phyloP scores from a whole-genome alignment of 768 basidiomycete species.

The Leccinum rimulosum region DNA sequence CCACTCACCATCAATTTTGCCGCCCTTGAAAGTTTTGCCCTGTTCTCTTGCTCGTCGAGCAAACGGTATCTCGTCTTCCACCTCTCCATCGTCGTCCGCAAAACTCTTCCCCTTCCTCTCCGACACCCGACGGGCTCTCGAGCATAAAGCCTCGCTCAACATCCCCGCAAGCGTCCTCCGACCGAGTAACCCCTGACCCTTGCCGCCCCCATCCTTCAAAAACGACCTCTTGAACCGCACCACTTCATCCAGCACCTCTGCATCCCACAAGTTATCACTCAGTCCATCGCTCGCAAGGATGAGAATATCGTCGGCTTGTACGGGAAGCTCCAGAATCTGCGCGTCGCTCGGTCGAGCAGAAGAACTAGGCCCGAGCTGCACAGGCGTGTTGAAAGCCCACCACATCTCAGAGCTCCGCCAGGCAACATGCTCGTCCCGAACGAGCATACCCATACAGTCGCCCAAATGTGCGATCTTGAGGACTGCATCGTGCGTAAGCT shows the following conservation, averaged over 20 bases:
- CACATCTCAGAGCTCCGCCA: slow-evolving; percentile 95
- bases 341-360: slow-evolving; percentile 66
- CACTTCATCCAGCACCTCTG: slow-evolving; percentile 83
- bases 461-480: slow-evolving; percentile 83
- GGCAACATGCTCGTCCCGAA: slow-evolving; percentile 72
- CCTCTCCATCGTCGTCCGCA: slow-evolving; percentile 26
- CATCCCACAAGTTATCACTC: slow-evolving; percentile 86
- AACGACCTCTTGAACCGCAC: slow-evolving; percentile 49
- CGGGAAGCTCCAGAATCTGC: slow-evolving; percentile 66
- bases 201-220: slow-evolving; percentile 21
- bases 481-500: slow-evolving; percentile 50
- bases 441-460: slow-evolving; percentile 85
- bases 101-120: slow-evolving; percentile 40
- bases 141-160: slow-evolving; percentile 79
- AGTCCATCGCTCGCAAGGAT: slow-evolving; percentile 82
- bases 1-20: slow-evolving; percentile 78
- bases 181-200: slow-evolving; percentile 34
- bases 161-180: slow-evolving; percentile 61
- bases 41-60: slow-evolving; percentile 73
- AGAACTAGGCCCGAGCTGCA: slow-evolving; percentile 60
- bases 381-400: slow-evolving; percentile 74
- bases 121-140: slow-evolving; percentile 68
- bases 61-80: slow-evolving; percentile 71
- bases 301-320: slow-evolving; percentile 69
- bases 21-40: slow-evolving; percentile 71